These are phyloP conservation scores for Bathelium albidoporum DNA, from an alignment of 495 filamentous ascomycete genomes.

Conservation along the genomic window DNA sequence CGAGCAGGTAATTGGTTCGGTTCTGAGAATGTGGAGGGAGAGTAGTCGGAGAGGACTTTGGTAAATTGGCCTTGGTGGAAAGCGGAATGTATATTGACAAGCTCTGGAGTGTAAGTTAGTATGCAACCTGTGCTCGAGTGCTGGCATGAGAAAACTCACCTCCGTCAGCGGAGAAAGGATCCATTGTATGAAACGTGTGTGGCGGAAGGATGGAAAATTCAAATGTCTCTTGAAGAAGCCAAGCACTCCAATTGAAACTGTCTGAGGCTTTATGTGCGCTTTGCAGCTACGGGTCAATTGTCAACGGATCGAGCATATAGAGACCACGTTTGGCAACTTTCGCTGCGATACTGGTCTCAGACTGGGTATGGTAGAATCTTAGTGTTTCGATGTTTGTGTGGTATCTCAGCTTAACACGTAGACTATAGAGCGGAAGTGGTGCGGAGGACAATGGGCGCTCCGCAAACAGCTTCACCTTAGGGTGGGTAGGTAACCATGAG, in stretches of 20 bases:
- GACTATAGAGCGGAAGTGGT: neutral
- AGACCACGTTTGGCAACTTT: too few relatives aligned
- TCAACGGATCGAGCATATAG: too few relatives aligned
- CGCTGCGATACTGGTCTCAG: too few relatives aligned
- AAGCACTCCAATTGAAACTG: neutral
- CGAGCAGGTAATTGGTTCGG: constrained; percentile 71
- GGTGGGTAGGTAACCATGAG: too few relatives aligned
- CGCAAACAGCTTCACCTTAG: too few relatives aligned
- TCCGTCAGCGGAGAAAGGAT: constrained; percentile 91
- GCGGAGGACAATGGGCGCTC: neutral
- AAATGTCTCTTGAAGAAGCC: neutral
- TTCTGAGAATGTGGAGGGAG: constrained; percentile 60
- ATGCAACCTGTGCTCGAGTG: neutral
- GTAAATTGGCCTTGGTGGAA: constrained; percentile 91
- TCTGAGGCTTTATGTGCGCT: neutral
- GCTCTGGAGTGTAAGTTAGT: constrained; percentile 58
- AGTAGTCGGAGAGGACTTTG: constrained; percentile 62
- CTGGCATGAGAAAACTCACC: constrained; percentile 31
- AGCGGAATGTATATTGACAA: constrained; percentile 89
- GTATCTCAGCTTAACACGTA: neutral
- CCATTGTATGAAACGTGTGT: constrained; percentile 47
- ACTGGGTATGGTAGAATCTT: neutral
- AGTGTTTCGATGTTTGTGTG: too few relatives aligned
- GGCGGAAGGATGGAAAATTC: neutral
- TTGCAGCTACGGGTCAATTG: too few relatives aligned